Percentiles rank a stretch among this genome's conserved stretches.
Conservation (phyloP, 305 asterid species). For the Fraxinus xanthoxyloides region DNA sequence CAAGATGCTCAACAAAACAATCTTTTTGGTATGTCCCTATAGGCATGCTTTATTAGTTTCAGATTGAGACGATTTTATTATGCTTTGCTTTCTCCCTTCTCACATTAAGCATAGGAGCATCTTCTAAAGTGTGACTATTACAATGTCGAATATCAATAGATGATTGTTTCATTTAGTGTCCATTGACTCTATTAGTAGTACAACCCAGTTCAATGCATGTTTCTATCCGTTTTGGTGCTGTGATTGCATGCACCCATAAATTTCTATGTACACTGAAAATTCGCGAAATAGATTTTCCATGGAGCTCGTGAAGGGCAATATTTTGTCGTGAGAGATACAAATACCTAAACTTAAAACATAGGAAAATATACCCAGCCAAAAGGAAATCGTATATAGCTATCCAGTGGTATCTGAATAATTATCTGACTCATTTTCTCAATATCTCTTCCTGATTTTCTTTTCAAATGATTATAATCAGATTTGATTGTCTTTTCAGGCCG, state of each 20-base stretch:
- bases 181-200: background rate
- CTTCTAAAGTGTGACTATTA: background rate
- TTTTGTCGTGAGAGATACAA: background rate
- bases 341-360: background rate
- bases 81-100: background rate
- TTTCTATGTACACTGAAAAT: background rate
- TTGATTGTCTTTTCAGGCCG: constrained; percentile 53
- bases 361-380: background rate
- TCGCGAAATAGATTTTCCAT: background rate
- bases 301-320: background rate
- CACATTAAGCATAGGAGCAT: background rate
- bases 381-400: background rate
- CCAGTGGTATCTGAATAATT: background rate
- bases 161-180: background rate
- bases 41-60: background rate
- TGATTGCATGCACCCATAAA: background rate
- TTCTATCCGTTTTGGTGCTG: background rate
- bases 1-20: constrained; percentile 62
- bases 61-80: background rate
- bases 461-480: constrained; percentile 6
- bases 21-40: constrained; percentile 56
- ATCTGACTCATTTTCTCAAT: background rate
- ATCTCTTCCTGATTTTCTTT: background rate
- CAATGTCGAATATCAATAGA: background rate
- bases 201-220: background rate